phyloP scores from a whole-genome alignment of 2,329 filamentous ascomycete species.

The Zasmidium citrigriseum region DNA sequence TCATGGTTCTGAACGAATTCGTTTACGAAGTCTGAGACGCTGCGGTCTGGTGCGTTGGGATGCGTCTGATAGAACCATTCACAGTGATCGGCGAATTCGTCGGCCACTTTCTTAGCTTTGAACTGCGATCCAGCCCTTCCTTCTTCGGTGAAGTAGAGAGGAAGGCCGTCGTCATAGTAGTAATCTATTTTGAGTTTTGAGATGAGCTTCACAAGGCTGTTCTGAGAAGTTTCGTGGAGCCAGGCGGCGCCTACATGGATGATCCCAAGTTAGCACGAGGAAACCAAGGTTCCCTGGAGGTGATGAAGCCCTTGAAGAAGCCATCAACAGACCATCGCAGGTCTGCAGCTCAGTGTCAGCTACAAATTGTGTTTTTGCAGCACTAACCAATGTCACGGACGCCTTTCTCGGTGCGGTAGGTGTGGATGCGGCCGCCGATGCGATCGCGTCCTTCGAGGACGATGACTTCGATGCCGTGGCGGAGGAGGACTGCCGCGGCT shows the following conservation, averaged over 20 bases:
- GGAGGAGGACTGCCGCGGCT: slow-evolving; percentile 37
- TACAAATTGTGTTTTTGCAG: slow-evolving; percentile 24
- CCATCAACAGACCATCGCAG: slow-evolving; percentile 29
- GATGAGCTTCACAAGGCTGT: slow-evolving; percentile 47
- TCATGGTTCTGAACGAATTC: slow-evolving; percentile 44
- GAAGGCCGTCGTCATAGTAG: slow-evolving; percentile 48
- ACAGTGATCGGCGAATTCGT: slow-evolving; percentile 47
- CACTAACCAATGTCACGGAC: slow-evolving; percentile 30
- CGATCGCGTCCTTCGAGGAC: slow-evolving; percentile 38
- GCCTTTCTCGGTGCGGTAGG: slow-evolving; percentile 38
- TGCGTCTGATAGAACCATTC: slow-evolving; percentile 45
- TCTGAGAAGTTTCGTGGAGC: slow-evolving; percentile 50
- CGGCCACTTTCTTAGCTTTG: slow-evolving; percentile 50
- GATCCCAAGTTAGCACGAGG: slow-evolving; percentile 19
- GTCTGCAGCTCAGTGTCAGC: slow-evolving; percentile 34
- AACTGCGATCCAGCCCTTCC: slow-evolving; percentile 47
- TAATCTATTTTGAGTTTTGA: slow-evolving; percentile 44
- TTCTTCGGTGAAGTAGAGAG: slow-evolving; percentile 45
- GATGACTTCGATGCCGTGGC: slow-evolving; percentile 38
- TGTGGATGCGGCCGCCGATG: slow-evolving; percentile 42
- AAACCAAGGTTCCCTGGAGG: slow-evolving; percentile 23
- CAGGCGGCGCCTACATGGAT: slow-evolving; percentile 42
- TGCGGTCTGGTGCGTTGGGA: slow-evolving; percentile 43
- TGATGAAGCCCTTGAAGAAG: slow-evolving; percentile 26
- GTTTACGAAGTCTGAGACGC: slow-evolving; percentile 42